Evolutionary conservation across 257 asterid species (phyloP), one percentile per base, ranked within the genome.

Genomic region (Paraleonurus japonicus): DNA sequence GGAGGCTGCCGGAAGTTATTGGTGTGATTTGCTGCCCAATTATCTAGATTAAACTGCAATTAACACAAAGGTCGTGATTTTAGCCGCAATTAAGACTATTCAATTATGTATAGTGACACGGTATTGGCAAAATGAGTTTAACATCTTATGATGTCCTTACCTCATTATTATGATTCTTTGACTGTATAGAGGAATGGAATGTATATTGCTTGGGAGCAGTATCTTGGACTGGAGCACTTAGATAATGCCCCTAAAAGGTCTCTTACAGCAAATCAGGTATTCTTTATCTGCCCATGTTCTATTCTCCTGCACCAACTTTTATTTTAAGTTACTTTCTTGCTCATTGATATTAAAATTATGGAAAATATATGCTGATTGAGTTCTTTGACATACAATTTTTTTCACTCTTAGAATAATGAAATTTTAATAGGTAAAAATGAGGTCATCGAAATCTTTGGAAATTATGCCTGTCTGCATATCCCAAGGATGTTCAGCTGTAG

Each of bases 161-260:
- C 53, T 61, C 45, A 64, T 69, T 48, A 61, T 45, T 7, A 55
- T 65, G 53, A 73, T 39, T 61, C 69, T 63, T 45, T 39, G 48
- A 8, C 17, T 69, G 60, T 70, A 26, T 84, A 84, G 92, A 71
- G 71, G 74, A 80, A 78, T 45, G 84, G 81, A 53, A 55, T 65
- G 62, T 65, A 57, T 69, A 76, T 74, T 74, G 82, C 81, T 69
- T 79, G 85, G 87, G 92, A 84, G 78, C 89, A 81, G 80, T 84
- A 84, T 79, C 87, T 86, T 58, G 92, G 92, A 61, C 70, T 86
- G 79, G 87, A 86, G 78, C 92, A 86, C 75, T 43, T 77, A 30
- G 87, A 81, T 50, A 70, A 70, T 71, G 57, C 84, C 66, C 83
- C 88, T 39, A 86, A 82, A 72, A 80, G 82, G 66, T 61, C 85